Base-by-base conservation (phyloP, 306 rosid species). In the Inga laurina region DNA sequence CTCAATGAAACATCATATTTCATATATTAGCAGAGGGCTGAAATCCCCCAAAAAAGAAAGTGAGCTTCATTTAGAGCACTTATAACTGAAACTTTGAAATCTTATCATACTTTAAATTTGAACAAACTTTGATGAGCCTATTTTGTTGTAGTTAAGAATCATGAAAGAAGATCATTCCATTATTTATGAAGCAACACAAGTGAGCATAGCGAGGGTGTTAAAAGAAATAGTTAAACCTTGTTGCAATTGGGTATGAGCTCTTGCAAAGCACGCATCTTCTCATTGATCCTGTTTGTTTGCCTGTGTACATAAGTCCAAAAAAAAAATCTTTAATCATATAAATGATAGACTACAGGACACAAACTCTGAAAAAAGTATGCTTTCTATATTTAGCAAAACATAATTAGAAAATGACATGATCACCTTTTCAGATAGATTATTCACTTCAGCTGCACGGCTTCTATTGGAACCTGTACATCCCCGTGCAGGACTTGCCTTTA, bases 361-460 rank as follows among this genome's bases (percentile, higher is more conserved):
- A 72, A 82, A 52, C 75, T 44, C 52, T 5, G 41, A 39, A 39
- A 39, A 39, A 39, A 39, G 8, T 39, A 6, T 39, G 41, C 41
- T 39, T 39, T 39, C 41, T 39, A 39, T 39, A 39, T 39, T 5
- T 39, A 39, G 41, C 8, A 39, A 39, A 39, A 39, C 41, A 39
- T 39, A 39, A 5, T 39, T 39, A 39, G 41, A 39, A 39, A 39
- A 5, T 39, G 41, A 5, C 41, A 8, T 72, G 74, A 97, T 92
- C 80, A 95, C 99, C 91, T 98, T 95, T 91, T 95, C 99, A 7
- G 98, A 95, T 87, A 89, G 90, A 89, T 95, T 95, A 87, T 95
- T 98, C 86, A 95, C 99, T 91, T 95, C 99, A 72, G 99, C 98
- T 30, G 98, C 99, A 75, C 99, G 93, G 88, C 90, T 91, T 92